Conservation (phyloP, 2,329 filamentous ascomycete genomes). For the Penicillium concentricum region DNA sequence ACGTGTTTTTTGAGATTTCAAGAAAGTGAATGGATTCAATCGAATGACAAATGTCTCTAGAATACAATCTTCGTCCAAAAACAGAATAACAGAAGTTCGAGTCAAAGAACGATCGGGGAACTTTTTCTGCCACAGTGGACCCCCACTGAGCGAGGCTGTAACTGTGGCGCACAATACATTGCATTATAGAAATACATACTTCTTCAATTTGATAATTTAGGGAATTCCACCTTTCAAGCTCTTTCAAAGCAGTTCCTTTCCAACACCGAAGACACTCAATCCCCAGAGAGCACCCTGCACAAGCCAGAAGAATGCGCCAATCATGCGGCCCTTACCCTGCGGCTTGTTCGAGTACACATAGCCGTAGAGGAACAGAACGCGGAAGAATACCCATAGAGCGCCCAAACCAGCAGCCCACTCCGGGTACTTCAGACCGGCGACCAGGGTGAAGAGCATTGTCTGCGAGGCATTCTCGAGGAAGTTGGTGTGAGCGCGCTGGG, state of each 20-base stretch:
- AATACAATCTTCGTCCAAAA: not conserved
- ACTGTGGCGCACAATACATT: not conserved
- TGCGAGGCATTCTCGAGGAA: conserved; percentile 59
- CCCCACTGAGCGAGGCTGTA: not conserved
- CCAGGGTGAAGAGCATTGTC: conserved; percentile 52
- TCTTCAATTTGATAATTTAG: not conserved
- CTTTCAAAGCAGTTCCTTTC: conserved; percentile 26
- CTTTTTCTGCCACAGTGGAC: conserved; percentile 26
- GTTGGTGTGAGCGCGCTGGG: conserved; percentile 59
- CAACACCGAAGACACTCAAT: conserved; percentile 40
- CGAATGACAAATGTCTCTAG: not conserved
- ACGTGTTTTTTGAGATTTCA: not conserved
- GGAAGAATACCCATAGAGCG: conserved; percentile 51
- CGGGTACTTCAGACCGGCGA: conserved; percentile 57
- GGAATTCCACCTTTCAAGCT: not conserved
- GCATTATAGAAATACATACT: not conserved
- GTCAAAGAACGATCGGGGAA: conserved; percentile 5
- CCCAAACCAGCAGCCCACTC: conserved; percentile 48
- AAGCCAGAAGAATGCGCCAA: conserved; percentile 41
- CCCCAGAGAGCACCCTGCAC: conserved; percentile 43
- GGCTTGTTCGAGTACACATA: conserved; percentile 44
- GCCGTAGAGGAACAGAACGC: conserved; percentile 51
- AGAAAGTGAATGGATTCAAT: not conserved
- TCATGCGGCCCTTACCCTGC: conserved; percentile 38
- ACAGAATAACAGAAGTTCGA: not conserved